phyloP scores from a whole-genome alignment of 2,329 filamentous ascomycete genomes.

The Penicillium sp. region DNA sequence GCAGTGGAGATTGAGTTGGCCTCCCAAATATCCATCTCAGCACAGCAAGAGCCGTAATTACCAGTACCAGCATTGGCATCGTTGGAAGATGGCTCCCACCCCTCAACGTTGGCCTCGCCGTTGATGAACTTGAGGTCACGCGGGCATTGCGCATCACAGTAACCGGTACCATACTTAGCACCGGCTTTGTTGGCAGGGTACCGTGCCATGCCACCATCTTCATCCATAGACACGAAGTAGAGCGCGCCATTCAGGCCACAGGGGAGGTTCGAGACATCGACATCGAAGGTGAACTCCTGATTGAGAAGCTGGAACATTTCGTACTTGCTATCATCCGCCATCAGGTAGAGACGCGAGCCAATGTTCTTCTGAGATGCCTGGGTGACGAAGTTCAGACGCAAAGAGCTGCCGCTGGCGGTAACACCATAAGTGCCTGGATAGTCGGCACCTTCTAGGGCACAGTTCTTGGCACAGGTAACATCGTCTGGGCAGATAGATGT shows the following conservation, averaged over 20 bases:
- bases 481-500: conserved; percentile 48
- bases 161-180: conserved; percentile 60
- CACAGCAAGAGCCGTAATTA: conserved; percentile 59
- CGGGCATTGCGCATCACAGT: conserved; percentile 61
- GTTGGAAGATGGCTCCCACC: conserved; percentile 50
- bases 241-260: conserved; percentile 71
- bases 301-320: conserved; percentile 63
- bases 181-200: conserved; percentile 56
- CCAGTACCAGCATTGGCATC: conserved; percentile 56
- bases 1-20: conserved; percentile 64
- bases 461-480: conserved; percentile 53
- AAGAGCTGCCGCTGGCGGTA: conserved; percentile 47
- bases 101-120: conserved; percentile 54
- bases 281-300: conserved; percentile 69
- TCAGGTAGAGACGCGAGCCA: conserved; percentile 60
- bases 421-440: conserved; percentile 54
- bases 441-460: conserved; percentile 56
- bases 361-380: conserved; percentile 34
- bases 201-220: conserved; percentile 56
- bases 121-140: conserved; percentile 47
- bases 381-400: conserved; percentile 51
- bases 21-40: conserved; percentile 69
- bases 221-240: conserved; percentile 61
- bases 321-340: conserved; percentile 60
- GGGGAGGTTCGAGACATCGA: conserved; percentile 65